phyloP scores from a whole-genome alignment of 169 alveolate species.

The Plasmodium gaboni region DNA sequence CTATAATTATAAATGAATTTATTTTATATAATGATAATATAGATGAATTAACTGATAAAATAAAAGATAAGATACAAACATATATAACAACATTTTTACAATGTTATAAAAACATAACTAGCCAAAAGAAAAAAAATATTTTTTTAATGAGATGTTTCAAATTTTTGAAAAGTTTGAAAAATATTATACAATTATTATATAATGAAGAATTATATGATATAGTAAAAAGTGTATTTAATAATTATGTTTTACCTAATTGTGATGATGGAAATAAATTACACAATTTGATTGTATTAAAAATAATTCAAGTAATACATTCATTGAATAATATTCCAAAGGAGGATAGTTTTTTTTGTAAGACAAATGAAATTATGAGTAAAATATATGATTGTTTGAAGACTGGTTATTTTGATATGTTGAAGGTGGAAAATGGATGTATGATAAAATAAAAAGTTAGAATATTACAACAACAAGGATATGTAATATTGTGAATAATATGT shows the following conservation, averaged over 20 bases:
- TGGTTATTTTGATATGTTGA: conserved; percentile 23
- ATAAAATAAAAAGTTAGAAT: no score
- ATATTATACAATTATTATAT: conserved; percentile 10
- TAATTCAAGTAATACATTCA: conserved; percentile 40
- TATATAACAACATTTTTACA: conserved; percentile 43
- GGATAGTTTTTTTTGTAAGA: conserved; percentile 16
- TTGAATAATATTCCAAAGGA: conserved; percentile 15
- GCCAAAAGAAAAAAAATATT: conserved; percentile 41
- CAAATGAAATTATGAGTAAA: conserved; percentile 4
- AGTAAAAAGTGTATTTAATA: conserved; percentile 34
- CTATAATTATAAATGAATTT: conserved; percentile 39
- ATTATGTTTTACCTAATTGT: conserved; percentile 42
- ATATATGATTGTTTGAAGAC: conserved; percentile 5
- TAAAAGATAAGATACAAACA: conserved; percentile 19
- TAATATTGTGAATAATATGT: no score
- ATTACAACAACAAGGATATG: no score
- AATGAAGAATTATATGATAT: conserved; percentile 33
- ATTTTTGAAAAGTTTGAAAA: conserved; percentile 33
- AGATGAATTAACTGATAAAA: conserved; percentile 1
- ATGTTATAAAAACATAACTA: conserved; percentile 39
- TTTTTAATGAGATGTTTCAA: conserved; percentile 75
- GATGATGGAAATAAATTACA: conserved; percentile 61
- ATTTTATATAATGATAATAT: conserved; percentile 23
- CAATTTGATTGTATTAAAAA: conserved; percentile 18
- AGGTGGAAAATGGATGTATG: conserved; percentile 12